These are phyloP conservation scores for Lentithecium fluviatile DNA, from an alignment of 495 filamentous ascomycete genomes.

Conservation along the genomic window DNA sequence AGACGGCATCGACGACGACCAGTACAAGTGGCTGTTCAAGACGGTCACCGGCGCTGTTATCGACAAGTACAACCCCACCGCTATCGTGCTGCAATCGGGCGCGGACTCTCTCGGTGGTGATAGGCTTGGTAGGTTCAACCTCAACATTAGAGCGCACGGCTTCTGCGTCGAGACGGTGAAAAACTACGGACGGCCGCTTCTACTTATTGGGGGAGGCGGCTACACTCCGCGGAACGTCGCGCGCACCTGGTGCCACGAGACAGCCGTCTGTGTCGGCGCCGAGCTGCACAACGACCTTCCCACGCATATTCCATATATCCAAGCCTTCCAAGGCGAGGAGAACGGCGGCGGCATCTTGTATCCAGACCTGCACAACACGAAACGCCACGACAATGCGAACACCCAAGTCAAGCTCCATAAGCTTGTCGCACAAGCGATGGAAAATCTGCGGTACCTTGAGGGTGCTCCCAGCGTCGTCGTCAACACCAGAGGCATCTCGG, in stretches of 20 bases:
- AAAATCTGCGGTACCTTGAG: slow-evolving; percentile 83
- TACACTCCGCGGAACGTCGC: slow-evolving; percentile 98
- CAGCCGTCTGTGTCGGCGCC: slow-evolving; percentile 77
- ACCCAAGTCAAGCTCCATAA: slow-evolving; percentile 68
- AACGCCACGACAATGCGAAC: slow-evolving; percentile 75
- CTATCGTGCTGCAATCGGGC: slow-evolving; percentile 94
- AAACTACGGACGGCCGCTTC: slow-evolving; percentile 68
- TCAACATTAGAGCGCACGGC: slow-evolving; percentile 91
- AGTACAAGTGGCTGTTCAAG: slow-evolving; percentile 83
- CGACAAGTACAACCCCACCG: slow-evolving; percentile 72
- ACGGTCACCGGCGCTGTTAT: slow-evolving; percentile 74
- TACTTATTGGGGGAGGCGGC: slow-evolving; percentile 90
- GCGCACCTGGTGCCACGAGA: slow-evolving; percentile 94
- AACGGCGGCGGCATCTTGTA: slow-evolving; percentile 64
- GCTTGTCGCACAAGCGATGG: slow-evolving; percentile 69
- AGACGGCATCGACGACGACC: slow-evolving; percentile 86
- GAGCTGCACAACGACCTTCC: slow-evolving; percentile 41
- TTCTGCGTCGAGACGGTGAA: slow-evolving; percentile 88
- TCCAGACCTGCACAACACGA: slow-evolving; percentile 60
- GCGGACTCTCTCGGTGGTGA: slow-evolving; percentile 94
- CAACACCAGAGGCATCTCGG: slow-evolving; percentile 69
- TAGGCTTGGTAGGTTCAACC: slow-evolving; percentile 90
- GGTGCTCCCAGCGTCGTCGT: slow-evolving; percentile 85
- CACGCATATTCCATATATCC: slow-evolving; percentile 40
- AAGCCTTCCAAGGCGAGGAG: slow-evolving; percentile 41